Evolutionary conservation across 805 yeast species (phyloP).

Genomic region (Kodamaea nitidulidarum): DNA sequence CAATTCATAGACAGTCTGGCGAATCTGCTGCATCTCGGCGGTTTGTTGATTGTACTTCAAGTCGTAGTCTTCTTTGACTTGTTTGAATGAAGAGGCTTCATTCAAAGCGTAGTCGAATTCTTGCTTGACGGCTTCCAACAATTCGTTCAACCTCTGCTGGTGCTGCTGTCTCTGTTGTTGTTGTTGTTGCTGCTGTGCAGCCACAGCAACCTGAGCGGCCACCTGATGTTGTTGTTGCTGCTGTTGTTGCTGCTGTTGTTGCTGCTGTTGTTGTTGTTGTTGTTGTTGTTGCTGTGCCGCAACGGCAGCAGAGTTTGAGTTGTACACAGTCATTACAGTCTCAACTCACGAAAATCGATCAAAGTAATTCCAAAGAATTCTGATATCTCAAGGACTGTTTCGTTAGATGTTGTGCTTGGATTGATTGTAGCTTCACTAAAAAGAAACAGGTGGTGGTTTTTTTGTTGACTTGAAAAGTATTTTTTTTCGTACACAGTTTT

Average conservation of each 20-base stretch:
- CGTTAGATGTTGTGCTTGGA: not conserved
- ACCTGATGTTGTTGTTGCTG: constrained; percentile 23
- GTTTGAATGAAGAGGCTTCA: constrained; percentile 80
- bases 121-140: constrained; percentile 85
- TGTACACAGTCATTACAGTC: constrained; percentile 38
- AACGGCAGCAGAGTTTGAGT: constrained; percentile 29
- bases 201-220: constrained; percentile 17
- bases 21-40: constrained; percentile 87
- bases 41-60: constrained; percentile 86
- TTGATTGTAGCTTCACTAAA: constrained; percentile 2
- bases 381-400: not conserved
- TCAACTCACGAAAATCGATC: constrained; percentile 11
- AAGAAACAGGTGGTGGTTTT: constrained; percentile 1
- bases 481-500: not conserved
- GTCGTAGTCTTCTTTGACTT: constrained; percentile 92
- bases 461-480: constrained; percentile 2
- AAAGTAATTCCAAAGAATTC: not conserved
- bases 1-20: constrained; percentile 90
- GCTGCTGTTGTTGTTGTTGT: constrained; percentile 26
- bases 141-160: constrained; percentile 57
- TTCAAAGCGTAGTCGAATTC: constrained; percentile 82
- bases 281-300: constrained; percentile 25
- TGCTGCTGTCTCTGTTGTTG: constrained; percentile 25
- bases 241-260: constrained; percentile 16
- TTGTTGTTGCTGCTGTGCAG: constrained; percentile 21